Base-by-base conservation (phyloP, 192 early-diverging fungal genomes). In the Spizellomyces sp. region DNA sequence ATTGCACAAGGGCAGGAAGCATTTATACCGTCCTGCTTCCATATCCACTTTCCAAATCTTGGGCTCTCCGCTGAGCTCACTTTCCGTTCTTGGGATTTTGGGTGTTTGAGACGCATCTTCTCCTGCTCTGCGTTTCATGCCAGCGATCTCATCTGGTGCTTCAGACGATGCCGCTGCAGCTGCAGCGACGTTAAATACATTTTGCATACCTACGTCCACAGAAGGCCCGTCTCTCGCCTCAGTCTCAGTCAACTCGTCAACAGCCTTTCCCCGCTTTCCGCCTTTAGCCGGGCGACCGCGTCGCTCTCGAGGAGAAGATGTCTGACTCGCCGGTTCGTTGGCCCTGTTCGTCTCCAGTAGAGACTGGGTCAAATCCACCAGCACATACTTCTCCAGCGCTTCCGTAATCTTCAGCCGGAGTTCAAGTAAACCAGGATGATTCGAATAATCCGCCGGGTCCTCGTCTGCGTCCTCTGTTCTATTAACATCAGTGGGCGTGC, bases 1-100 rank as follows among this genome's bases (percentile, higher is more conserved):
- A n/a, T 55, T 54, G 60, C 73, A 75, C 6, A 41, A 9, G 4
- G 66, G 65, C 36, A 75, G 9, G 47, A 19, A 21, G 54, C 73
- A 75, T 17, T 75, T 67, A 65, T 43, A 69, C 45, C 73, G 73
- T 19, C 27, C 22, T 6, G 44, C 52, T 15, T 12, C 66, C 14
- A 54, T n/a, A 54, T n/a, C 17, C 1, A 54, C 4, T 19, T 19
- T 12, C 50, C 50, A 54, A 54, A 54, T 4, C 17, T n/a, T 12
- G 12, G 14, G 50, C 50, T 54, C 50, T 54, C 17, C 17, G 50
- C 50, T 19, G 14, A 19, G 17, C 17, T 19, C 50, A n/a, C 50
- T 12, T 54, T n/a, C 50, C 50, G 14, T 12, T 54, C 17, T 54
- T 54, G 12, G 14, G 12, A 19, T 12, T 54, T 19, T 12, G 50